Base-by-base conservation (phyloP, 495 filamentous ascomycete species). In the Aspergillus asperescens region DNA sequence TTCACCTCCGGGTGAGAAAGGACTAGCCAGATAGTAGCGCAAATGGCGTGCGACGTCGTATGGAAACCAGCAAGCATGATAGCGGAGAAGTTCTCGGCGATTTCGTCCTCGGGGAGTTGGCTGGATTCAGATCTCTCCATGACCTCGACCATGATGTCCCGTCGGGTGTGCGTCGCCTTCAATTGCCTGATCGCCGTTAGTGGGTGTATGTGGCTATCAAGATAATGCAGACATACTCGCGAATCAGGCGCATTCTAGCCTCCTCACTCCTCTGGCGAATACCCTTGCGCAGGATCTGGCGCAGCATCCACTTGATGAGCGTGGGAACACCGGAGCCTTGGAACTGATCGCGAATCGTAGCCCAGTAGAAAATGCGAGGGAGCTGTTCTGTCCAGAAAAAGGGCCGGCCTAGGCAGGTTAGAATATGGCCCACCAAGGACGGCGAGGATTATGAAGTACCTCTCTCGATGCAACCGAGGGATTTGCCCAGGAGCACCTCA, bases 11-110 rank as follows among this genome's bases (percentile, higher is more conserved):
- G 77, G 60, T 82, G 72, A 2, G 63, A 78, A 1, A 79, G 58
- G 6, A 84, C 65, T 12, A 80, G 70, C 57, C 75, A 85, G 0
- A 76, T 75, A 0, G 74, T 67, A 4, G 74, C 76, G 5, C 73
- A 73, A 20, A 86, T 66, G 1, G 76, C 53, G 2, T 81, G 83
- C 5, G 79, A 78, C 3, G 80, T 80, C 0, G 82, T 83, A 50
- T 84, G 81, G 3, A 76, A 78, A 7, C 79, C 78, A 10, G 69
- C 78, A 20, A 77, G 58, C 27, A 79, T 70, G 43, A 81, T 62
- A n/a, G 62, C 62, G 15, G 59, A 62, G 48, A 64, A 64, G 44
- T 64, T 64, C 37, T 64, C 62, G 4, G 59, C 59, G 37, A 64
- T 64, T 27, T 64, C 62, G 1, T 48, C n/a, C n/a, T 59, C 53